Percentiles rank a stretch among this genome's conserved stretches.
These are phyloP conservation scores for Aegilops umbellulata DNA, from an alignment of 176 grass and related monocot species.

Conservation along the genomic window DNA sequence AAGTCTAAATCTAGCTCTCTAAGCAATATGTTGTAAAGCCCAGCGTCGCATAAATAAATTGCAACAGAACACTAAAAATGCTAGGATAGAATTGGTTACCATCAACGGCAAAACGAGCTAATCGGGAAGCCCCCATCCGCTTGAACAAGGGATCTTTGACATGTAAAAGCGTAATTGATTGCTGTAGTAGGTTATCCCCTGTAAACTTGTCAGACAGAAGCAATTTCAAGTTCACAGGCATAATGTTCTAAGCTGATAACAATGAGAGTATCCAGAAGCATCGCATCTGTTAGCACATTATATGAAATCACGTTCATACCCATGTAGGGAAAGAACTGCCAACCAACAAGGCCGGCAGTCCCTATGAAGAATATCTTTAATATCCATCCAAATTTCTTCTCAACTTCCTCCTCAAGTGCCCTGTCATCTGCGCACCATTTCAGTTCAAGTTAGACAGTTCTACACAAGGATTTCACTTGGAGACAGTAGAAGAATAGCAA, in stretches of 20 bases:
- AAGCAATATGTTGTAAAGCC: not conserved
- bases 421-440: conserved; percentile 57
- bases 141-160: conserved; percentile 97
- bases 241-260: not conserved
- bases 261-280: not conserved
- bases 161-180: conserved; percentile 85
- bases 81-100: conserved; percentile 49
- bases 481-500: not conserved
- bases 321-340: conserved; percentile 97
- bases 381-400: conserved; percentile 91
- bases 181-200: conserved; percentile 87
- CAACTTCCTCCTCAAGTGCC: conserved; percentile 84
- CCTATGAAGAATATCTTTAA: conserved; percentile 78
- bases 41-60: conserved; percentile 15
- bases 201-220: conserved; percentile 44
- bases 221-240: conserved; percentile 24
- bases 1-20: not conserved
- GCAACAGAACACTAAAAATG: not conserved
- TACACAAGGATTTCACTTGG: not conserved
- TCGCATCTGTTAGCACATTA: not conserved
- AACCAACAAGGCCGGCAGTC: conserved; percentile 80
- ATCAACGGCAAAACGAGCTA: conserved; percentile 81
- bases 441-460: conserved; percentile 20
- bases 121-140: conserved; percentile 79
- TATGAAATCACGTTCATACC: conserved; percentile 35